A percentile compares a stretch with the other conserved stretches of the same genome.
phyloP scores from a whole-genome alignment of 75 land plant species.

The Azolla pinnata region DNA sequence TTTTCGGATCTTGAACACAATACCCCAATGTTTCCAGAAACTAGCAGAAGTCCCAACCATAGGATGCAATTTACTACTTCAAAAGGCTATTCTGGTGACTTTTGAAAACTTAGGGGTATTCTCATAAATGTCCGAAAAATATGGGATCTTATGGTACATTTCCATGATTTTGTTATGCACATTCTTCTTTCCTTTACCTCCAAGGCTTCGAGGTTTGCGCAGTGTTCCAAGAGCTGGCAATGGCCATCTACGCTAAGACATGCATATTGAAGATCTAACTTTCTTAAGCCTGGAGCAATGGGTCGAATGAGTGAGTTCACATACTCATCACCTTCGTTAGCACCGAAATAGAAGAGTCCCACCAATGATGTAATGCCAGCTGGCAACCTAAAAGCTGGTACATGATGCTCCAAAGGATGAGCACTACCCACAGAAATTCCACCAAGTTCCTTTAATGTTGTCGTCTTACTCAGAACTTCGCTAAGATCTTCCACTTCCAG shows the following conservation, averaged over 20 bases:
- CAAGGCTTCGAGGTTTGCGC: conserved; percentile 26
- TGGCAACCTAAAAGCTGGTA: too few relatives aligned
- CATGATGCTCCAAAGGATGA: conserved; percentile 28
- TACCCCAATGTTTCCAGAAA: background rate
- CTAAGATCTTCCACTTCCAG: conserved; percentile 39
- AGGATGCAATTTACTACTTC: background rate
- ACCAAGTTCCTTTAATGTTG: conserved; percentile 62
- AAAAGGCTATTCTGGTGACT: background rate
- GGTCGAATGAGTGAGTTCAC: conserved; percentile 4
- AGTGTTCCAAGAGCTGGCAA: conserved; percentile 15
- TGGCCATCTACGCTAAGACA: conserved; percentile 21
- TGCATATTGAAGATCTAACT: conserved; percentile 31
- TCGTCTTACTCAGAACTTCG: conserved; percentile 40
- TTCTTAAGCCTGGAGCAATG: conserved; percentile 16
- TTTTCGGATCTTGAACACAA: background rate
- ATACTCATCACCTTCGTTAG: background rate
- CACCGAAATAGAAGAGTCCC: background rate
- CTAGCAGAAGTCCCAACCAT: background rate
- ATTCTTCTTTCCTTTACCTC: conserved; percentile 16
- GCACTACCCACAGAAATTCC: too few relatives aligned
- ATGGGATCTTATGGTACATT: background rate
- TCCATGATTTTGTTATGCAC: background rate
- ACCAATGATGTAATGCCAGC: conserved; percentile 8
- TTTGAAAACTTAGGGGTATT: background rate
- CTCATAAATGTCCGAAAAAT: background rate